Evolutionary conservation across 768 basidiomycete genomes (phyloP).

Genomic region (Phaffia tasmanica): DNA sequence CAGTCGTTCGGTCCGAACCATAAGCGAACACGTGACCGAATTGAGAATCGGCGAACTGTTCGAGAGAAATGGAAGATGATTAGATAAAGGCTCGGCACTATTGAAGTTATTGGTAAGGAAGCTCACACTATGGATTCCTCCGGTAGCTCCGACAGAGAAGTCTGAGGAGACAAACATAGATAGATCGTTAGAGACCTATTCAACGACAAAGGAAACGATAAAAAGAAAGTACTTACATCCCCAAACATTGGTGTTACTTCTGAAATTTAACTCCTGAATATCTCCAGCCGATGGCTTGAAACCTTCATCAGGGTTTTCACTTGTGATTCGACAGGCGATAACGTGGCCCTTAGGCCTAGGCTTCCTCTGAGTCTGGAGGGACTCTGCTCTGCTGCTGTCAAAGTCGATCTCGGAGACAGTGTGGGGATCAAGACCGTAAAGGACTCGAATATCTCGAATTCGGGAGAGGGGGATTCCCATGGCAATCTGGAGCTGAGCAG

Average conservation of each 20-base stretch:
- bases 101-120: not conserved
- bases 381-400: conserved; percentile 81
- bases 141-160: conserved; percentile 90
- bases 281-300: conserved; percentile 98
- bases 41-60: conserved; percentile 89
- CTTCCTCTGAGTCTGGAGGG: conserved; percentile 78
- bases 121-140: conserved; percentile 66
- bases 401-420: conserved; percentile 90
- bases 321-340: conserved; percentile 96
- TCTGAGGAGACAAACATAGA: conserved; percentile 34
- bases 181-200: too few species aligned
- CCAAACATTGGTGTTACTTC: conserved; percentile 98
- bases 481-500: conserved; percentile 89
- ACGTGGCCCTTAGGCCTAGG: conserved; percentile 96
- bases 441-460: conserved; percentile 85
- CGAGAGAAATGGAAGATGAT: not conserved
- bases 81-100: too few species aligned
- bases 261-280: conserved; percentile 97
- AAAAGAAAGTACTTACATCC: conserved; percentile 45
- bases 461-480: conserved; percentile 97
- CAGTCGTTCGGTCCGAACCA: conserved; percentile 87
- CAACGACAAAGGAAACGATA: not conserved
- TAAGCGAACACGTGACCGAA: conserved; percentile 99
- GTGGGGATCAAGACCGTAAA: conserved; percentile 88
- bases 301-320: conserved; percentile 97